These are phyloP conservation scores for Xylariaceae sp. DNA, from an alignment of 2,329 filamentous ascomycete genomes.

Conservation along the genomic window DNA sequence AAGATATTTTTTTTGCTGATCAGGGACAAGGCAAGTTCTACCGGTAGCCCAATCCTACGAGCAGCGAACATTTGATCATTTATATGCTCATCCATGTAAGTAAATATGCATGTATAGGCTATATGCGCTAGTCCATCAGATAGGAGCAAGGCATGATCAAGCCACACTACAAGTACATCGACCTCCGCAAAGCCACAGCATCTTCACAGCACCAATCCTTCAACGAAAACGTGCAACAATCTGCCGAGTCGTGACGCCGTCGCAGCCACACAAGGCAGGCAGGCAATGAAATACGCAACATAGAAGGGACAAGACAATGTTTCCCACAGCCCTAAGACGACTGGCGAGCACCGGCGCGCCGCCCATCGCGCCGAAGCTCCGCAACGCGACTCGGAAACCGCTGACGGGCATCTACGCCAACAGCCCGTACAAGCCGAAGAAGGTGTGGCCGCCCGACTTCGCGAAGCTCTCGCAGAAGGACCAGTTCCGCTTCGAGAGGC, in stretches of 20 bases:
- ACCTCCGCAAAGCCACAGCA: constrained; percentile 6
- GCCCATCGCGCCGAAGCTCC: constrained; percentile 35
- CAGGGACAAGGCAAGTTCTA: not conserved
- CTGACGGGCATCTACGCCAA: constrained; percentile 48
- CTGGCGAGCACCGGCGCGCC: constrained; percentile 46
- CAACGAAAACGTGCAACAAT: too few species aligned
- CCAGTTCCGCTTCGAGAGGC: constrained; percentile 79
- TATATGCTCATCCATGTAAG: not conserved
- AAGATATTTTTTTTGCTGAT: not conserved
- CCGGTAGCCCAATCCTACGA: too few species aligned
- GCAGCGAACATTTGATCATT: too few species aligned
- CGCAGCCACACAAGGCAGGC: not conserved
- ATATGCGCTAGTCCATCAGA: not conserved
- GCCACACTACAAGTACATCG: not conserved
- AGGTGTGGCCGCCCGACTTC: constrained; percentile 81
- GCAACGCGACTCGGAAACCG: constrained; percentile 29
- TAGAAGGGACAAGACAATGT: constrained; percentile 41
- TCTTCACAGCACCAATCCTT: too few species aligned
- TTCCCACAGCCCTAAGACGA: constrained; percentile 54
- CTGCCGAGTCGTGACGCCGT: not conserved
- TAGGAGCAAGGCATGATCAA: not conserved
- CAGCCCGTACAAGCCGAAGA: constrained; percentile 70
- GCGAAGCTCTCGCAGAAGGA: constrained; percentile 71
- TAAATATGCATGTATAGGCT: constrained; percentile 6
- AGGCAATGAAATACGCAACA: not conserved